A percentile compares a stretch with the other conserved stretches of the same genome.
Conservation (phyloP, 1,284 basidiomycete species). For the Cystobasidium pallidum region DNA sequence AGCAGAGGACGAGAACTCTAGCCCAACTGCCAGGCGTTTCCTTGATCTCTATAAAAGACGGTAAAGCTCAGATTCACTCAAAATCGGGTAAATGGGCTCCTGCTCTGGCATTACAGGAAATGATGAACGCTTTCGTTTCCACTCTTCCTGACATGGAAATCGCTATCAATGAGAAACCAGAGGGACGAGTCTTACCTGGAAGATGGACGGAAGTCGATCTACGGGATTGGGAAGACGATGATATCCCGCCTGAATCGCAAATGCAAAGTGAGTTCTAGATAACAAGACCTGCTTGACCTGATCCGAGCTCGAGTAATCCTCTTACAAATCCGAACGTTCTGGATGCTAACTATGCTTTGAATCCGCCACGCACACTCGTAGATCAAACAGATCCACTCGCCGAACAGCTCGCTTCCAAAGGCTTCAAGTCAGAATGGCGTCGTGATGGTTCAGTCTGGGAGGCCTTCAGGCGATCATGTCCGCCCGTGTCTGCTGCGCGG, state of each 20-base stretch:
- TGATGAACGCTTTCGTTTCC: constrained; percentile 60
- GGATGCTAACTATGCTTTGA: neutral
- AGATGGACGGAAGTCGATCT: constrained; percentile 31
- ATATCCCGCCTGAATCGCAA: constrained; percentile 35
- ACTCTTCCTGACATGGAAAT: constrained; percentile 88
- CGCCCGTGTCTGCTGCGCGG: constrained; percentile 75
- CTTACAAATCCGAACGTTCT: too few species aligned
- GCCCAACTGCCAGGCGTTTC: constrained; percentile 51
- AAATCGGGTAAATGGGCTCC: constrained; percentile 60
- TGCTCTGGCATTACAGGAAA: constrained; percentile 74
- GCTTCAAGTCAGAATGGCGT: constrained; percentile 81
- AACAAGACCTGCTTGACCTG: too few species aligned
- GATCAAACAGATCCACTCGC: constrained; percentile 51
- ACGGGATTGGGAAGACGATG: constrained; percentile 43
- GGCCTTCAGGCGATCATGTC: constrained; percentile 83
- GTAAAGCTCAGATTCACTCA: constrained; percentile 61
- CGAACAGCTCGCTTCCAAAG: constrained; percentile 55
- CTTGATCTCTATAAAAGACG: constrained; percentile 51
- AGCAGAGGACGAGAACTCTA: constrained; percentile 68
- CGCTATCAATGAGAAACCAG: constrained; percentile 85
- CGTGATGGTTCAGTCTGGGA: constrained; percentile 87
- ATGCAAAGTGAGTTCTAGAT: constrained; percentile 34
- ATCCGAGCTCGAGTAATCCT: too few species aligned
- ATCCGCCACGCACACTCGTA: constrained; percentile 57
- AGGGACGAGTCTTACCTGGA: constrained; percentile 85